A percentile compares a stretch with the other conserved stretches of the same genome.
Evolutionary conservation across 2,329 filamentous ascomycete genomes (phyloP).

Genomic region (Xylaria digitata): DNA sequence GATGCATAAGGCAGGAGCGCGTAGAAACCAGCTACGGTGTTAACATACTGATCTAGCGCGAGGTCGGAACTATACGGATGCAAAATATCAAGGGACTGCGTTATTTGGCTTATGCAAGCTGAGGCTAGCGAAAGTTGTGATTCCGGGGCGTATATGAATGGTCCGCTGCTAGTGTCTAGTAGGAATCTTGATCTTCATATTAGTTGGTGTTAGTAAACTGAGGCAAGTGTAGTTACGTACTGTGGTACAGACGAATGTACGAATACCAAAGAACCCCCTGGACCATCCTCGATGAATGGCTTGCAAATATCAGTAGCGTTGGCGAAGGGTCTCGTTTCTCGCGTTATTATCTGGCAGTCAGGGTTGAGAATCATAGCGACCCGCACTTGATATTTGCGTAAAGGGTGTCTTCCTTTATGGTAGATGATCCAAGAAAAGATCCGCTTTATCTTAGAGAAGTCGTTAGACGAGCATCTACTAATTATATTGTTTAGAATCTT

Average conservation of each 20-base stretch:
- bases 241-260: background rate
- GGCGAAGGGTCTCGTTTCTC: background rate
- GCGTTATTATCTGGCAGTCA: background rate
- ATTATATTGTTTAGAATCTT: background rate
- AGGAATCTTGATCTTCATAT: background rate
- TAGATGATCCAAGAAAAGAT: background rate
- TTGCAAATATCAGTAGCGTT: slow-evolving; percentile 5
- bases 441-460: background rate
- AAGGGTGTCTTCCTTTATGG: background rate
- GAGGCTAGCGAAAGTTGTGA: background rate
- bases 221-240: background rate
- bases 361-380: background rate
- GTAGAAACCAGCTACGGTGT: background rate
- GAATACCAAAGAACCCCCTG: background rate
- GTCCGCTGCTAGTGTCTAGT: background rate
- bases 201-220: background rate
- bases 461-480: background rate
- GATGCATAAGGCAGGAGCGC: background rate
- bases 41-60: no score
- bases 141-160: background rate
- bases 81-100: background rate
- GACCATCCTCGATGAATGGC: background rate
- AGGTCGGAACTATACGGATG: no score
- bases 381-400: background rate
- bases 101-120: background rate